Evolutionary conservation across 176 grass and related monocot genomes (phyloP), one percentile per base, ranked within the genome.

Genomic region (Olyra latifolia): DNA sequence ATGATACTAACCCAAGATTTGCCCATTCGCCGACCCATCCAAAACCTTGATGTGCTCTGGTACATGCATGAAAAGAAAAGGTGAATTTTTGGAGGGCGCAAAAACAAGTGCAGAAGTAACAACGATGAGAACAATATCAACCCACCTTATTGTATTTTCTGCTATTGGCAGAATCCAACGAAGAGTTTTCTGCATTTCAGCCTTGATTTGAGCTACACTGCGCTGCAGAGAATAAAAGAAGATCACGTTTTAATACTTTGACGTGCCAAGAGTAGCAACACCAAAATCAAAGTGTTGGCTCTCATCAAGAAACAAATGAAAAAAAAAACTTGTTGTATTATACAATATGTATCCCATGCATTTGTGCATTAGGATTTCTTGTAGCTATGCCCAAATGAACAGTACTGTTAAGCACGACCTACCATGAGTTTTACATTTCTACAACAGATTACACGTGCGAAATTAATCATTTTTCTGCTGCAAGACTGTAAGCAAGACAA

Each of bases 1-100:
- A n/a, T 78, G n/a, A 35, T 72, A 88, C 96, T 98, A 66, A 98
- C 96, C 92, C 90, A 15, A 95, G 53, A 69, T 89, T 98, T 54
- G 96, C 96, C 96, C 96, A 98, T 55, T 98, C 96, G 17, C 96
- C 96, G 6, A 98, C 96, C 92, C 96, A 95, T 81, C 92, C 96
- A 75, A 98, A 98, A 19, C 96, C 92, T 93, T 98, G 96, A 83
- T 98, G 96, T 22, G 90, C 86, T 84, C 96, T 98, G 90, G 54
- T 83, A 35, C 25, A 84, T 71, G 58, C 54, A 82, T 15, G 42
- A 74, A 70, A n/a, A n/a, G n/a, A n/a, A 71, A 80, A 2, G 2
- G 4, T 45, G 22, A 74, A 9, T 39, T 28, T 24, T 65, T 39
- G 43, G 27, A 73, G 19, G 58, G 3, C 62, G 28, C 17, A 20